phyloP scores from a whole-genome alignment of 1,139 yeast genomes.

The Blastobotrys capitulatus region DNA sequence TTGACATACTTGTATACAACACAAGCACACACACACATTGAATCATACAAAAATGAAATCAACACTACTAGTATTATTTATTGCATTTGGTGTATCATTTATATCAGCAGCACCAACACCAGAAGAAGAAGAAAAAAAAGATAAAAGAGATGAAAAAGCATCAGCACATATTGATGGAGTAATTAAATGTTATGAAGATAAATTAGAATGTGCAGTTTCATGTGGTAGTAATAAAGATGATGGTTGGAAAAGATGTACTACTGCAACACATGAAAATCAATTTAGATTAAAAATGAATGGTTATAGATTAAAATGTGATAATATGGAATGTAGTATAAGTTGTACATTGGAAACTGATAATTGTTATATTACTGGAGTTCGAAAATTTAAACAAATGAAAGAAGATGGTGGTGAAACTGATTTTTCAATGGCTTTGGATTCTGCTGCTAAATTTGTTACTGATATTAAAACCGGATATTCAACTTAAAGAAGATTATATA shows the following conservation, averaged over 20 bases:
- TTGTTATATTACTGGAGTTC: neutral
- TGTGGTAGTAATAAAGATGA: slow-evolving; percentile 2
- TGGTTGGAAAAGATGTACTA: neutral
- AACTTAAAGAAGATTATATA: neutral
- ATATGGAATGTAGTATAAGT: slow-evolving; percentile 1
- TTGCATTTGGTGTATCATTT: no score
- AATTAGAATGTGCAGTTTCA: slow-evolving; percentile 4
- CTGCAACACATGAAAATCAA: slow-evolving; percentile 5
- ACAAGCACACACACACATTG: no score
- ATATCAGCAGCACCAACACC: neutral
- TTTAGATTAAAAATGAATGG: slow-evolving; percentile 7
- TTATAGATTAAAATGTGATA: slow-evolving; percentile 1
- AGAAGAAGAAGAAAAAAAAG: neutral
- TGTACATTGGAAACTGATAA: slow-evolving; percentile 2
- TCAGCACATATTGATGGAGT: slow-evolving; percentile 2
- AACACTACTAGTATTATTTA: no score
- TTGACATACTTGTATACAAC: no score
- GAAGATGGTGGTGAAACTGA: slow-evolving; percentile 5
- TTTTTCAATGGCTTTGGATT: slow-evolving; percentile 7
- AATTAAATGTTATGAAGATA: slow-evolving; percentile 1
- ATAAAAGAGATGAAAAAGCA: neutral
- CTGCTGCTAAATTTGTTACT: slow-evolving; percentile 6
- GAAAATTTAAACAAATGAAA: neutral
- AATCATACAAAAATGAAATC: no score
- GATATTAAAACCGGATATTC: slow-evolving; percentile 6